Evolutionary conservation across 805 yeast genomes (phyloP).

Genomic region (Komagataella ulmi): DNA sequence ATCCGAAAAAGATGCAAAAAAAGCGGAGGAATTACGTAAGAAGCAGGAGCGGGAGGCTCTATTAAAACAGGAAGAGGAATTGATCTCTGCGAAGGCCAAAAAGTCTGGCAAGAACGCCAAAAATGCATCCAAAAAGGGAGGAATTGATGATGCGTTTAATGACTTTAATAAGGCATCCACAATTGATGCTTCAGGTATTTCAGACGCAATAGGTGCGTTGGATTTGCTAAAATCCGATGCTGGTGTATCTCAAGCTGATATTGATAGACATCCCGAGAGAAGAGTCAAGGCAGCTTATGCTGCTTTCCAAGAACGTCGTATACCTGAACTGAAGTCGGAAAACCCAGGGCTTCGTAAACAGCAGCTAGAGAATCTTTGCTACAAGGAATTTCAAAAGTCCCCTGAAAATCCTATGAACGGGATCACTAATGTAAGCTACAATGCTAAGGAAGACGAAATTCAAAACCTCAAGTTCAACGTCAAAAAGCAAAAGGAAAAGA

Average conservation of each 20-base stretch:
- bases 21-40: slow-evolving; percentile 63
- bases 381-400: slow-evolving; percentile 71
- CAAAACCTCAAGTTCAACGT: slow-evolving; percentile 18
- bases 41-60: slow-evolving; percentile 73
- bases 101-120: slow-evolving; percentile 47
- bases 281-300: slow-evolving; percentile 71
- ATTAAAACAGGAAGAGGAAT: slow-evolving; percentile 48
- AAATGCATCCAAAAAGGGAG: slow-evolving; percentile 45
- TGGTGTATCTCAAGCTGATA: slow-evolving; percentile 44
- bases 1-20: slow-evolving; percentile 53
- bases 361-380: slow-evolving; percentile 61
- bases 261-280: slow-evolving; percentile 84
- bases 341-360: slow-evolving; percentile 70
- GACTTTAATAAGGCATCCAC: slow-evolving; percentile 31
- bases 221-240: slow-evolving; percentile 45
- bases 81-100: slow-evolving; percentile 32
- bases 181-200: slow-evolving; percentile 63
- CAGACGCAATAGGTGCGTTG: slow-evolving; percentile 67
- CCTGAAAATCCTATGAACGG: slow-evolving; percentile 81
- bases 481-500: slow-evolving; percentile 17
- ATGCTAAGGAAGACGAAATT: slow-evolving; percentile 46
- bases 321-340: slow-evolving; percentile 64
- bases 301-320: slow-evolving; percentile 56
- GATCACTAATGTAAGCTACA: slow-evolving; percentile 45
- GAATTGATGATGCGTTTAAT: slow-evolving; percentile 55